Evolutionary conservation across 2,329 filamentous ascomycete genomes (phyloP).

Genomic region (Colletotrichum nymphaeae): DNA sequence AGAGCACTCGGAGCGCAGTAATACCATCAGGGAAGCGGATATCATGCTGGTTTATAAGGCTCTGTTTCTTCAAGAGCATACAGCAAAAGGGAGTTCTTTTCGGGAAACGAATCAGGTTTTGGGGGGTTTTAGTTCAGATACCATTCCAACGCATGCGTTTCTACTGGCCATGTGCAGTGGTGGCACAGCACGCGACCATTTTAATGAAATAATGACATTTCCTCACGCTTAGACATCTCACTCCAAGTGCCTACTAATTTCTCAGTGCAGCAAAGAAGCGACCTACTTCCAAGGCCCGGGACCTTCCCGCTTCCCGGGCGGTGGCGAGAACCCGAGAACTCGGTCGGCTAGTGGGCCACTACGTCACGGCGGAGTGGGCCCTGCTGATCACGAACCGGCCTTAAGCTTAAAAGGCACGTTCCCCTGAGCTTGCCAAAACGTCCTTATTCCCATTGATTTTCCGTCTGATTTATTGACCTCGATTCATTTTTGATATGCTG

Average conservation of each 20-base stretch:
- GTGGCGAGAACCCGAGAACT: constrained; percentile 21
- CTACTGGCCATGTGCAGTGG: not conserved
- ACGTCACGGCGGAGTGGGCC: constrained; percentile 23
- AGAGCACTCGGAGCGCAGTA: not conserved
- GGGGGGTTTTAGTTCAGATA: constrained; percentile 23
- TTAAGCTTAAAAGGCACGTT: constrained; percentile 18
- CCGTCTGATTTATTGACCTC: not conserved
- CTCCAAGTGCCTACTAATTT: not conserved
- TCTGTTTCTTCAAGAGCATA: not conserved
- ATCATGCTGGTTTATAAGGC: not conserved
- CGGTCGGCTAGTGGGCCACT: constrained; percentile 22
- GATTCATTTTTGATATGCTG: not conserved
- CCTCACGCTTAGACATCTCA: not conserved
- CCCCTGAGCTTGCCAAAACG: not conserved
- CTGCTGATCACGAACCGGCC: constrained; percentile 5
- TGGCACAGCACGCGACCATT: not conserved
- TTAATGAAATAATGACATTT: constrained; percentile 28
- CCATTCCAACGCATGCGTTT: constrained; percentile 23
- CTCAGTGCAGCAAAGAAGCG: not conserved
- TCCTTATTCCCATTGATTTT: constrained; percentile 9
- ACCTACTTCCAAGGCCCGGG: constrained; percentile 16
- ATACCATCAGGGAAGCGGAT: not conserved
- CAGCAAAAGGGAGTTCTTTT: constrained; percentile 6
- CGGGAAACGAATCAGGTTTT: not conserved
- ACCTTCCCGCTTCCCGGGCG: constrained; percentile 1